phyloP scores from a whole-genome alignment of 768 basidiomycete species.

The Lactarius hengduanensis region DNA sequence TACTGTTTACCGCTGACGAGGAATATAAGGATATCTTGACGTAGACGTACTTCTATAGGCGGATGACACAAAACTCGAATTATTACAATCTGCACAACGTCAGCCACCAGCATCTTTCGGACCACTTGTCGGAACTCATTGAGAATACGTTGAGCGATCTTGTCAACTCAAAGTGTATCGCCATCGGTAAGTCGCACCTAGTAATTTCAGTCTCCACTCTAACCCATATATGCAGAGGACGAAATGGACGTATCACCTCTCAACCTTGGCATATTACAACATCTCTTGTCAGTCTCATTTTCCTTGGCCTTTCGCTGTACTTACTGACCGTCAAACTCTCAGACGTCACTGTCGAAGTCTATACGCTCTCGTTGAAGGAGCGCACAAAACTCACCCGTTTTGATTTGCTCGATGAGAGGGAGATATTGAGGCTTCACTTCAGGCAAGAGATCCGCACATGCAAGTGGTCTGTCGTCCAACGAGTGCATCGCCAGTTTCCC shows the following conservation, averaged over 20 bases:
- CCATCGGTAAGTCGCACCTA: slow-evolving; percentile 56
- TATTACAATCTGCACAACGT: slow-evolving; percentile 95
- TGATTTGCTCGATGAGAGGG: too few species aligned
- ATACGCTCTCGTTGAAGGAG: slow-evolving; percentile 92
- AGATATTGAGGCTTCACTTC: too few species aligned
- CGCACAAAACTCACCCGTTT: slow-evolving; percentile 76
- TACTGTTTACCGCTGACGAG: neutral
- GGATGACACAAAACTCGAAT: slow-evolving; percentile 97
- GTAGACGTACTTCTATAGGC: slow-evolving; percentile 97
- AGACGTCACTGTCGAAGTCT: slow-evolving; percentile 97
- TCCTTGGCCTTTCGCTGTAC: neutral
- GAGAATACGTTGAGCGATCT: slow-evolving; percentile 91
- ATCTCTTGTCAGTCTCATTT: slow-evolving; percentile 67
- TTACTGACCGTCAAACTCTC: slow-evolving; percentile 25
- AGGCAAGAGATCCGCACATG: too few species aligned
- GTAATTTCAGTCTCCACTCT: neutral
- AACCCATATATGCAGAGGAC: slow-evolving; percentile 53
- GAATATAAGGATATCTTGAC: slow-evolving; percentile 81
- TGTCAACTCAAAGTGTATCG: slow-evolving; percentile 92
- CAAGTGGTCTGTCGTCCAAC: too few species aligned
- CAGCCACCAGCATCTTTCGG: slow-evolving; percentile 91
- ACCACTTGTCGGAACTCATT: slow-evolving; percentile 93
- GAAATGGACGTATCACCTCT: slow-evolving; percentile 91
- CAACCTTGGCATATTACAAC: slow-evolving; percentile 95
- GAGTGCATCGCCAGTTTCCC: too few species aligned